Evolutionary conservation across 257 asterid species (phyloP).

Genomic region (Petunia axillaris): DNA sequence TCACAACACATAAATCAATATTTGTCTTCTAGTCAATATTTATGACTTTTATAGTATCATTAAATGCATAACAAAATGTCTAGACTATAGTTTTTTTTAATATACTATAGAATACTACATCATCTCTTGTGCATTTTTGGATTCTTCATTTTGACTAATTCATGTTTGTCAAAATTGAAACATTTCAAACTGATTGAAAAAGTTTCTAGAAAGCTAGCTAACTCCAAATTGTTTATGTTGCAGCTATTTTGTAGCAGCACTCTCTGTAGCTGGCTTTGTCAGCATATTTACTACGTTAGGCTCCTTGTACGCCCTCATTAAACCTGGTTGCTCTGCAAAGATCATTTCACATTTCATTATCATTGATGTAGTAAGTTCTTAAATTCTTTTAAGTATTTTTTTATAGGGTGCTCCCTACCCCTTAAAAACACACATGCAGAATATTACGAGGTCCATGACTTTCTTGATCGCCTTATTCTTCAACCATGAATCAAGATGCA

Average conservation of each 20-base stretch:
- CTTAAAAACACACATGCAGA: neutral
- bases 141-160: neutral
- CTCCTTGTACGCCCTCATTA: constrained; percentile 40
- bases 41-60: neutral
- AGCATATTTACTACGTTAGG: constrained; percentile 38
- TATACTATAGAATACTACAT: neutral
- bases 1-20: constrained; percentile 3
- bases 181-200: neutral
- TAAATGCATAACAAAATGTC: neutral
- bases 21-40: neutral
- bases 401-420: neutral
- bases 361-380: constrained; percentile 50
- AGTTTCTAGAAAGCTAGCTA: neutral
- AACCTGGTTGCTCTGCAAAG: constrained; percentile 37
- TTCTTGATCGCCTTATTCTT: constrained; percentile 1
- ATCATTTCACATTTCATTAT: constrained; percentile 43
- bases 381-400: neutral
- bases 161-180: neutral
- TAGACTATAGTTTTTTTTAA: neutral
- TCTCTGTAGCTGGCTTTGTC: constrained; percentile 47
- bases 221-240: constrained; percentile 18
- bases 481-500: neutral
- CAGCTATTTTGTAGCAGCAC: constrained; percentile 54
- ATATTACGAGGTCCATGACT: neutral
- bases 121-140: neutral